phyloP scores from a whole-genome alignment of 2,329 filamentous ascomycete species.

The Simplicillium aogashimaense region DNA sequence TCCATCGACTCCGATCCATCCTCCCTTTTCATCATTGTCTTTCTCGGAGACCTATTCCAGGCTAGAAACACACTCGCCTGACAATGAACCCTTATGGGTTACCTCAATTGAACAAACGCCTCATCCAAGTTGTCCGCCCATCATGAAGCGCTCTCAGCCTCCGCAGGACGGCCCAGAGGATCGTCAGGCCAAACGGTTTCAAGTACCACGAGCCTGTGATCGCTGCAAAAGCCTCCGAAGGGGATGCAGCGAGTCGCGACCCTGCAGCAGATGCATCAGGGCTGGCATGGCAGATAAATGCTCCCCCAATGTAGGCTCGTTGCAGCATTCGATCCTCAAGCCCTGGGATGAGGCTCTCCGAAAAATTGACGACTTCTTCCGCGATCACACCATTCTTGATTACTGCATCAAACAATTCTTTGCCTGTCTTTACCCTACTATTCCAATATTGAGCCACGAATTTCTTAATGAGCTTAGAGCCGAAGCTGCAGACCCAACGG shows the following conservation, averaged over 20 bases:
- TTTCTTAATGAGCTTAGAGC: slow-evolving; percentile 22
- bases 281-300: slow-evolving; percentile 31
- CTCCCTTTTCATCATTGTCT: no score
- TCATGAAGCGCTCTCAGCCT: no score
- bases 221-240: slow-evolving; percentile 31
- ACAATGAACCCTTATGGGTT: no score
- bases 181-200: slow-evolving; percentile 21
- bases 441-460: slow-evolving; percentile 28
- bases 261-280: slow-evolving; percentile 30
- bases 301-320: slow-evolving; percentile 3
- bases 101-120: no score
- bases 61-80: no score
- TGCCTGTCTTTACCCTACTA: slow-evolving; percentile 27
- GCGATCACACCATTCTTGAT: slow-evolving; percentile 19
- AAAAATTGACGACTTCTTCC: slow-evolving; percentile 22
- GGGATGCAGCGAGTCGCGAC: slow-evolving; percentile 32
- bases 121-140: no score
- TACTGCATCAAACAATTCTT: slow-evolving; percentile 30
- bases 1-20: no score
- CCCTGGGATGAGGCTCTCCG: slow-evolving; percentile 8
- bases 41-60: no score
- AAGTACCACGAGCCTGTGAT: slow-evolving; percentile 32
- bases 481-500: slow-evolving; percentile 11
- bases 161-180: neutral
- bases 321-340: slow-evolving; percentile 6